Evolutionary conservation across 305 asterid species (phyloP).

Genomic region (Plantago lanceolata): DNA sequence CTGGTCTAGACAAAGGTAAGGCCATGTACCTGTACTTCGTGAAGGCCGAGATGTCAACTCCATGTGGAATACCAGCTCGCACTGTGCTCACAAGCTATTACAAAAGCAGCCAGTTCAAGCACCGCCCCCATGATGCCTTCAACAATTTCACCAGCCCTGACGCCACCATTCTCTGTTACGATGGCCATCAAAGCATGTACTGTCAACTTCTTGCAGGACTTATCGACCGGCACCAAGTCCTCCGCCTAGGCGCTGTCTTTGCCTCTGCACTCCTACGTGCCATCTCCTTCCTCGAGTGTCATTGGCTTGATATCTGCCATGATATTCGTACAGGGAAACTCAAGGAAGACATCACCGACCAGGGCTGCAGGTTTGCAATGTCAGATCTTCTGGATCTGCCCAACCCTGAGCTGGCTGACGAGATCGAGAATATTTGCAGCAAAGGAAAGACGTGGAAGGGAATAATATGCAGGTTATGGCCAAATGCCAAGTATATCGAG

Average conservation of each 20-base stretch:
- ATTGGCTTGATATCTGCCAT: constrained; percentile 50
- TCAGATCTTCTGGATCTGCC: constrained; percentile 32
- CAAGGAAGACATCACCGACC: constrained; percentile 33
- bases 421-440: constrained; percentile 49
- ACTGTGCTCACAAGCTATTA: constrained; percentile 76
- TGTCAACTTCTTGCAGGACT: constrained; percentile 66
- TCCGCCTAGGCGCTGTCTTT: constrained; percentile 72
- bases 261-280: constrained; percentile 76
- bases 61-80: constrained; percentile 65
- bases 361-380: constrained; percentile 40
- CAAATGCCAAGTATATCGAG: constrained; percentile 65
- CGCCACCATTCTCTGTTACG: constrained; percentile 59
- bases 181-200: constrained; percentile 75
- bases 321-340: constrained; percentile 54
- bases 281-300: constrained; percentile 60
- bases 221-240: constrained; percentile 57
- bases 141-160: constrained; percentile 70
- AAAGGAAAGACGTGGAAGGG: constrained; percentile 55
- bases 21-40: constrained; percentile 72
- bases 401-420: constrained; percentile 45
- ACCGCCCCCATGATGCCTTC: constrained; percentile 49
- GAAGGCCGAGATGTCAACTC: constrained; percentile 60
- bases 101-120: constrained; percentile 59
- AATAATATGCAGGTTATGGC: constrained; percentile 60
- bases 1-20: constrained; percentile 63